A percentile compares a stretch with the other conserved stretches of the same genome.
Conservation (phyloP, 371 early-diverging fungal genomes). For the Mucor velutinosus region DNA sequence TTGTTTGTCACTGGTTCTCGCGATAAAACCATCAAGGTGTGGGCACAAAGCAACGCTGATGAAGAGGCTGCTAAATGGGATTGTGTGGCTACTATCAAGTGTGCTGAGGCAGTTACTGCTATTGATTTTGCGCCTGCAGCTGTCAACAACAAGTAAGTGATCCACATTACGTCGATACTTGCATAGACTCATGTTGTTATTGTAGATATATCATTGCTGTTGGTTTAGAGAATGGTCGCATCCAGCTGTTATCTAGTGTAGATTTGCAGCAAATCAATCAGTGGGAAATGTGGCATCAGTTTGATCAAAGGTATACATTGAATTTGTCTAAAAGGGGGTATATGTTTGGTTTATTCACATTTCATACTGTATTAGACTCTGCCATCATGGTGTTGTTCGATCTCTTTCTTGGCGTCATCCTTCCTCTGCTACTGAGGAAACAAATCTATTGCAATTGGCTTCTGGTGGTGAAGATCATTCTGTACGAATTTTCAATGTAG, state of each 20-base stretch:
- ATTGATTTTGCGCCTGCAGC: constrained; percentile 72
- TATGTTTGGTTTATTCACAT: background rate
- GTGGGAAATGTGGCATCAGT: constrained; percentile 46
- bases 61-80: constrained; percentile 27
- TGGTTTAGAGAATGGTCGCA: constrained; percentile 81
- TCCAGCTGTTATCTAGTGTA: constrained; percentile 55
- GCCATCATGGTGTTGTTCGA: constrained; percentile 68
- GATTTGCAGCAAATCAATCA: constrained; percentile 19
- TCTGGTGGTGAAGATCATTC: constrained; percentile 77
- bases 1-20: constrained; percentile 92
- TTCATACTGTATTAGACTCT: constrained; percentile 32
- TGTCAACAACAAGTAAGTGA: constrained; percentile 37
- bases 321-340: background rate
- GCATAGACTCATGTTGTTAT: background rate
- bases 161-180: background rate
- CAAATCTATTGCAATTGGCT: constrained; percentile 57
- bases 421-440: background rate
- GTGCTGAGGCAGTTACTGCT: constrained; percentile 78
- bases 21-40: constrained; percentile 88
- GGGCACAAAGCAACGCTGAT: constrained; percentile 47
- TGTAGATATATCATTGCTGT: constrained; percentile 77
- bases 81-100: constrained; percentile 63
- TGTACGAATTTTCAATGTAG: constrained; percentile 67
- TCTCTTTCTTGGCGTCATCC: constrained; percentile 66
- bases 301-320: constrained; percentile 52